Base-by-base conservation (phyloP, 2,329 filamentous ascomycete genomes). In the Penicillium janthinellum region DNA sequence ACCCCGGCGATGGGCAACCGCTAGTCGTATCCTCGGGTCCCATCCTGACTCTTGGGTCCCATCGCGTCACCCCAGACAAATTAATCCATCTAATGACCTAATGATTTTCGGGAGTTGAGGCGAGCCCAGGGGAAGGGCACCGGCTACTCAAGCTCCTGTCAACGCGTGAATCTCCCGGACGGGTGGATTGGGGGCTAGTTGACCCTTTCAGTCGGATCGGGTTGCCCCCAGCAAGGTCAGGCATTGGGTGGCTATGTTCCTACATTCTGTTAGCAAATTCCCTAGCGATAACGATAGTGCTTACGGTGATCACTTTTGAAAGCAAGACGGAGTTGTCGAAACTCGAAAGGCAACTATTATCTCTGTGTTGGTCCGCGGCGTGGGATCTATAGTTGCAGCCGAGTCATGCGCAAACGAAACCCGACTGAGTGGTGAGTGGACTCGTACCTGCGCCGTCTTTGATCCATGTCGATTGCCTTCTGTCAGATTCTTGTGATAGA, bases 121-220 rank as follows among this genome's bases (percentile, higher is more conserved):
- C 17, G 60, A 57, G 28, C 59, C 65, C 66, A 65, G 56, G 57
- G 59, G 60, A 62, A 63, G 58, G 58, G 61, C 42, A 58, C 52
- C 44, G 50, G 48, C 50, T 49, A 62, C 57, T 58, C 63, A 66
- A 64, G 56, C 62, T 42, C 49, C 64, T 66, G 62, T 65, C 65
- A 67, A 51, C 39, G 25, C 56, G 65, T 57, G 48, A 50, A 68
- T 68, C 66, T 66, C 66, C 65, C 66, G 66, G 31, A 35, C 20
- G 42, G 57, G 52, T 58, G 50, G 55, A 47, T 57, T 44, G 35
- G 28, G 41, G 44, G 51, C 49, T 35, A 51, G 8, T 51, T 49
- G 45, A 39, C 20, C 49, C 37, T 37, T 28, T 15, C n/a, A 15
- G 44, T 47, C 44, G 44, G 44, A 22, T 47, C 44, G 10, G 22